A percentile compares a stretch with the other conserved stretches of the same genome.
phyloP scores from a whole-genome alignment of 495 filamentous ascomycete genomes.

The Hypomontagnella submonticulosa region DNA sequence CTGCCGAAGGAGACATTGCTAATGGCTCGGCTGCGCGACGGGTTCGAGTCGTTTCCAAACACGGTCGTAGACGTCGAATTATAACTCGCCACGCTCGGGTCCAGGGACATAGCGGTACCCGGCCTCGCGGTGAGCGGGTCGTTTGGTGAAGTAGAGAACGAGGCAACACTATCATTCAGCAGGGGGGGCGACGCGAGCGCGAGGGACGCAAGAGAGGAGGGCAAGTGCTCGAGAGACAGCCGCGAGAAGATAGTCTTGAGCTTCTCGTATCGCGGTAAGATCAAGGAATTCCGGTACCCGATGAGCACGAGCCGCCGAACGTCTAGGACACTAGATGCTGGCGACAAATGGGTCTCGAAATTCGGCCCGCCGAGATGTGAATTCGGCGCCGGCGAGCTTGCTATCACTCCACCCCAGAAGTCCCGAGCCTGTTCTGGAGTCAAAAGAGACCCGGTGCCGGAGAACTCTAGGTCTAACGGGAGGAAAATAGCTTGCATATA shows the following conservation, averaged over 20 bases:
- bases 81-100: constrained; percentile 75
- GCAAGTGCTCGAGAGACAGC: constrained; percentile 83
- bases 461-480: constrained; percentile 93
- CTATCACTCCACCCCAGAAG: constrained; percentile 79
- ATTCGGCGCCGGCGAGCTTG: constrained; percentile 30
- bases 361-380: constrained; percentile 15
- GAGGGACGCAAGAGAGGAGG: constrained; percentile 64
- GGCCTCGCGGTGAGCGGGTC: constrained; percentile 58
- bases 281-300: constrained; percentile 88
- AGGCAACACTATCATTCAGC: constrained; percentile 53
- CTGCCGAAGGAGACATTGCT: constrained; percentile 84
- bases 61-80: constrained; percentile 79
- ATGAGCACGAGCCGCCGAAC: constrained; percentile 88
- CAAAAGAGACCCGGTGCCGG: constrained; percentile 83
- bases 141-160: constrained; percentile 56
- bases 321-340: constrained; percentile 70
- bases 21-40: constrained; percentile 75
- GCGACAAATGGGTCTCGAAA: constrained; percentile 49
- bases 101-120: constrained; percentile 75
- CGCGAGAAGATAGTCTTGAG: constrained; percentile 92
- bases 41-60: constrained; percentile 68
- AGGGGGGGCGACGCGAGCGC: constrained; percentile 55
- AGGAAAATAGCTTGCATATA: constrained; percentile 98
- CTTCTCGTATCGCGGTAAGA: constrained; percentile 84
- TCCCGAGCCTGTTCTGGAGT: constrained; percentile 78